Conservation (phyloP, 75 land plant species). For the Isoetes taiwanensis region DNA sequence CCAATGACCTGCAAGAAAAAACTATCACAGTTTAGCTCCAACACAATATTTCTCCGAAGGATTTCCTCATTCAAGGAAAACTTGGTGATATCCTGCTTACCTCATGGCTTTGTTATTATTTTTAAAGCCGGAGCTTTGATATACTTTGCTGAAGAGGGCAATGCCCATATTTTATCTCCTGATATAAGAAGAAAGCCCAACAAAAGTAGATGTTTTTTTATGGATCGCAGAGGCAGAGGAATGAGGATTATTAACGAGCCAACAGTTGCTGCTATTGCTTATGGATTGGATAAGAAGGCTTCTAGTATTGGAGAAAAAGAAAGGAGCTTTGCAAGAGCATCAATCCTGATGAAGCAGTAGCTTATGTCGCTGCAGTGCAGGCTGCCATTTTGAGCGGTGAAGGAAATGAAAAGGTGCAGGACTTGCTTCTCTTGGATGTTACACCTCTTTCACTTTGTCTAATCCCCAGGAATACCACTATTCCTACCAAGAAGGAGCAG, state of each 20-base stretch:
- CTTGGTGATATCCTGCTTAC: too few species aligned
- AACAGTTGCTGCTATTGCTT: constrained; percentile 54
- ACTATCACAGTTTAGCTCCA: too few species aligned
- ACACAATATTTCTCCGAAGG: too few species aligned
- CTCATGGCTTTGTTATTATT: too few species aligned
- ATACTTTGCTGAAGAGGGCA: too few species aligned
- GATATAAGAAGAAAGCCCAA: too few species aligned
- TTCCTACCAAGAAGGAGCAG: constrained; percentile 47
- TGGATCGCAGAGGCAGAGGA: too few species aligned
- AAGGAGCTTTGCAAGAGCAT: constrained; percentile 25
- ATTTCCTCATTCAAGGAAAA: too few species aligned
- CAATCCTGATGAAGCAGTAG: constrained; percentile 26
- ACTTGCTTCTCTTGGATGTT: constrained; percentile 18
- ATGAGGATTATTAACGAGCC: constrained; percentile 44
- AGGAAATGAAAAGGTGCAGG: constrained; percentile 18
- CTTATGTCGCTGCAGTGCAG: constrained; percentile 24
- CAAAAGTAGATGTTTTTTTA: too few species aligned
- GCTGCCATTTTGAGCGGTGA: constrained; percentile 21
- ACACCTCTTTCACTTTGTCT: constrained; percentile 21
- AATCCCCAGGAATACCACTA: constrained; percentile 44
- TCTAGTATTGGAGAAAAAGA: constrained; percentile 16
- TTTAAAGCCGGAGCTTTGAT: too few species aligned
- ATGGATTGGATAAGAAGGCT: constrained; percentile 46
- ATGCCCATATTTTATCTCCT: too few species aligned
- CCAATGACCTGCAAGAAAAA: too few species aligned